These are phyloP conservation scores for Globisporangium cylindrosporum DNA, from an alignment of 352 stramenopile species.

Conservation along the genomic window DNA sequence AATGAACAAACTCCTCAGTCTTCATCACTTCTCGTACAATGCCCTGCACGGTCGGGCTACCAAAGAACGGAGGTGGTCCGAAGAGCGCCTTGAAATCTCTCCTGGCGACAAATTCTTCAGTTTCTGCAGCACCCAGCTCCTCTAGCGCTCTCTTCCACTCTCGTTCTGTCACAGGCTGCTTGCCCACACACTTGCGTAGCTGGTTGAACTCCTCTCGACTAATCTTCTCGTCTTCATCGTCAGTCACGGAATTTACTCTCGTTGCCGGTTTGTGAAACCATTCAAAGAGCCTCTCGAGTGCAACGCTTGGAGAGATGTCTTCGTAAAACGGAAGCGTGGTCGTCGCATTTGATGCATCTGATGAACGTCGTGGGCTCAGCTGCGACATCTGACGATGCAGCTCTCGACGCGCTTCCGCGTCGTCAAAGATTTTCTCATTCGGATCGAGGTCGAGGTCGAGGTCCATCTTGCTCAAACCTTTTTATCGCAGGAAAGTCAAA, in stretches of 20 bases:
- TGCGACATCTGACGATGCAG: conserved; percentile 36
- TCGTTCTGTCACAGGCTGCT: conserved; percentile 17
- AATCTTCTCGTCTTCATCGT: conserved; percentile 6
- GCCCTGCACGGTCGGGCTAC: conserved; percentile 32
- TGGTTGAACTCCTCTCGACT: conserved; percentile 37
- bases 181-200: conserved; percentile 36
- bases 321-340: conserved; percentile 55
- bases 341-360: conserved; percentile 23
- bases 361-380: conserved; percentile 33
- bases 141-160: conserved; percentile 46
- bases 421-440: conserved; percentile 34
- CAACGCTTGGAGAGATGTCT: conserved; percentile 41
- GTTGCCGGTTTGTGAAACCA: conserved; percentile 22
- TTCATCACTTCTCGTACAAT: conserved; percentile 45
- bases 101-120: conserved; percentile 21
- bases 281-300: conserved; percentile 41
- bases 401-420: conserved; percentile 19
- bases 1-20: conserved; percentile 41
- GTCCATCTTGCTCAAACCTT: conserved; percentile 4
- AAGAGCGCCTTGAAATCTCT: conserved; percentile 58
- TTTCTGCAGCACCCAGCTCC: conserved; percentile 24
- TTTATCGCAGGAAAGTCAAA: not conserved
- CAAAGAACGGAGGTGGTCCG: conserved; percentile 53
- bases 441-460: conserved; percentile 32
- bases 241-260: not conserved